Evolutionary conservation across 2,329 filamentous ascomycete genomes (phyloP), one percentile per base, ranked within the genome.

Genomic region (Fusarium floridanum): DNA sequence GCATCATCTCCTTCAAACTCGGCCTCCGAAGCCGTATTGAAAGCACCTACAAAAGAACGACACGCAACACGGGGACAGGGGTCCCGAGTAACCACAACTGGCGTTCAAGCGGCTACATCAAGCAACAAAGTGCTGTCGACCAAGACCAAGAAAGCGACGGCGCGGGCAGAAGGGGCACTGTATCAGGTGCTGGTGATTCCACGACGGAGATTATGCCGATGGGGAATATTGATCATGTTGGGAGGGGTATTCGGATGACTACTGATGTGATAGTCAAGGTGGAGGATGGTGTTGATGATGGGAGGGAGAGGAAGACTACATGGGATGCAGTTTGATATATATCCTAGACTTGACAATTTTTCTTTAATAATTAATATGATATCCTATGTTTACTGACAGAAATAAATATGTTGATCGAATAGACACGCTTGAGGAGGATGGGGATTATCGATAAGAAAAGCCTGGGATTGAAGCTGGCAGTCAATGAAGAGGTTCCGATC

Each of bases 191-290:
- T 9, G 50, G 67, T 9, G 65, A 70, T 12, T 77, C 76, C 9
- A 62, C 68, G 11, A 61, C 45, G 17, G 73, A 71, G 3, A 62
- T 76, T 22, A 36, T 70, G 34, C 60, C 70, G 17, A 70, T 77
- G 66, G 14, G 75, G 10, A 60, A 70, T 11, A 53, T 73, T 12
- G 74, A 71, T n/a, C 43, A 71, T 14, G 57, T 73, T n/a, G 76
- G 69, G 16, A 69, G 70, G 20, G 65, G 63, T 2, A 77, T 78
- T 7, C 62, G 66, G 27, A 60, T 77, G 59, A 76, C 68, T 4
- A 76, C 73, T 16, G 76, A 78, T n/a, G 75, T 78, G 8, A 67
- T 68, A n/a, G 67, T 78, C 17, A 61, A 69, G 11, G 61, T 77
- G 27, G 75, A 77, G 43, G 63, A 75, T n/a, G 66, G 72, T 12